Evolutionary conservation across 2,329 filamentous ascomycete genomes (phyloP).

Genomic region (Onygenales sp.): DNA sequence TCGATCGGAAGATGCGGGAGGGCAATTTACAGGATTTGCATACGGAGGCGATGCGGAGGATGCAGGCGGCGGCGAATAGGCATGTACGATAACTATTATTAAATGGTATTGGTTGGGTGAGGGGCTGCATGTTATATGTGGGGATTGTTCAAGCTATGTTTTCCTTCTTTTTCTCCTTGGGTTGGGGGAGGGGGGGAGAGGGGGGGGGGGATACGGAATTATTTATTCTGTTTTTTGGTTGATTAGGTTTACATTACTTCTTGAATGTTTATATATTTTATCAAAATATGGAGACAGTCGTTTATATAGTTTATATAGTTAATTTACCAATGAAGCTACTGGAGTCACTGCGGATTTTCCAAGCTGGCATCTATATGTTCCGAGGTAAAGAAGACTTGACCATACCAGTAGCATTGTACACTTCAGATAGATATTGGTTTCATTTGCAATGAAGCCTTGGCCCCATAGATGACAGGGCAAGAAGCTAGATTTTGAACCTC

Average conservation of each 20-base stretch:
- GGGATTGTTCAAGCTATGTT: background rate
- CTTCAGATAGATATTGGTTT: no score
- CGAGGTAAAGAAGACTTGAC: no score
- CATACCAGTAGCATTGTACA: no score
- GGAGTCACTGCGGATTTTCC: no score
- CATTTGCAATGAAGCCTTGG: no score
- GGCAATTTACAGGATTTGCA: constrained; percentile 68
- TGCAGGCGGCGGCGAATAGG: constrained; percentile 56
- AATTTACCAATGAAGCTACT: no score
- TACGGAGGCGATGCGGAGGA: constrained; percentile 65
- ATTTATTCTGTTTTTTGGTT: background rate
- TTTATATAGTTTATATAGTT: no score
- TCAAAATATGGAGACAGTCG: background rate
- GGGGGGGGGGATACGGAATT: background rate
- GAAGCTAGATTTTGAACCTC: no score
- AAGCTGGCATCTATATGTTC: no score
- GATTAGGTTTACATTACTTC: background rate
- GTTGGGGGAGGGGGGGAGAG: background rate
- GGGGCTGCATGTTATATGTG: background rate
- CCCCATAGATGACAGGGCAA: no score
- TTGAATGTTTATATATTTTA: background rate
- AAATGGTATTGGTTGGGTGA: no score
- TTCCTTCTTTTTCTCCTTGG: background rate
- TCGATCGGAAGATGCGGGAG: constrained; percentile 67
- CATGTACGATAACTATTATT: constrained; percentile 10